These are phyloP conservation scores for Trichosporon sp. DNA, from an alignment of 1,284 basidiomycete species.

Conservation along the genomic window DNA sequence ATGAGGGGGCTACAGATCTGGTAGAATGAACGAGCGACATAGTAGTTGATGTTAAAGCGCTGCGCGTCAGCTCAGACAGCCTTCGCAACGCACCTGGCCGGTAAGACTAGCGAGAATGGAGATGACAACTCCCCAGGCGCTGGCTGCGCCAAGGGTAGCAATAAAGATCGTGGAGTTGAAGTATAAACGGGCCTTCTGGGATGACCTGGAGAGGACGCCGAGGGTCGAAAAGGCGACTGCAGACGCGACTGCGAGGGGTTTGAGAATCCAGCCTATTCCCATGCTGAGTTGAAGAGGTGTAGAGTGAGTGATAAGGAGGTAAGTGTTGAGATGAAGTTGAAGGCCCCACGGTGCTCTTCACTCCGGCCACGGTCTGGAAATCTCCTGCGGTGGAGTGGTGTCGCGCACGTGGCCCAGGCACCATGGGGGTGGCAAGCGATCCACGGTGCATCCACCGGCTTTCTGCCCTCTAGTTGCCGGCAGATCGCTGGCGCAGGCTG, in stretches of 20 bases:
- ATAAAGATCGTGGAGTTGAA: conserved; percentile 70
- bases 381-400: background rate
- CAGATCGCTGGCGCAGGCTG: background rate
- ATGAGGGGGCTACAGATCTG: conserved; percentile 61
- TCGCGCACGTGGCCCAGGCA: background rate
- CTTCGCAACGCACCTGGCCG: conserved; percentile 53
- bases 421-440: background rate
- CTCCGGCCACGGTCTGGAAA: background rate
- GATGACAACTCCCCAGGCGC: conserved; percentile 69
- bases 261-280: conserved; percentile 30
- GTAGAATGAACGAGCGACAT: conserved; percentile 84
- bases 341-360: background rate
- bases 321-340: background rate
- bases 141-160: conserved; percentile 66
- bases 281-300: background rate
- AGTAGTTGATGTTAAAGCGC: conserved; percentile 76
- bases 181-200: conserved; percentile 53
- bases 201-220: conserved; percentile 36
- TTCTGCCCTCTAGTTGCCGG: background rate
- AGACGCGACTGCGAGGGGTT: conserved; percentile 42
- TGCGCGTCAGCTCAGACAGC: conserved; percentile 34
- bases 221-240: conserved; percentile 43
- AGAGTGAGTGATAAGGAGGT: background rate
- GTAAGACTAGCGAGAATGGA: conserved; percentile 65
- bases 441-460: conserved; percentile 2